Conservation (phyloP, 2,329 filamentous ascomycete genomes). For the Zymoseptoria ardabiliae region DNA sequence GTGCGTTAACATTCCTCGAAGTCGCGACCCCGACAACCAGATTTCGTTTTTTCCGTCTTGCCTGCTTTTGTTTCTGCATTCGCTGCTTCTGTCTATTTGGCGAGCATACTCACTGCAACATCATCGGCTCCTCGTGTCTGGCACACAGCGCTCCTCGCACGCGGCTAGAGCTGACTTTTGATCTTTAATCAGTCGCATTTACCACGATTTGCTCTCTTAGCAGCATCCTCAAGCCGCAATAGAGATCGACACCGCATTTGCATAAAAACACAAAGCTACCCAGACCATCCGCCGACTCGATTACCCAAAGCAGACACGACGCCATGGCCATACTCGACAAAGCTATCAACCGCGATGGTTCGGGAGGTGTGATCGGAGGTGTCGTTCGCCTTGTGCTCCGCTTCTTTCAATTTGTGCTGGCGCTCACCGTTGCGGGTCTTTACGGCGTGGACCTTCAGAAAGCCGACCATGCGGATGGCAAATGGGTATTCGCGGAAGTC, state of each 20-base stretch:
- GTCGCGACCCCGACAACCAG: neutral
- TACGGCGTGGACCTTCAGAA: conserved; percentile 56
- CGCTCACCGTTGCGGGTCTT: conserved; percentile 67
- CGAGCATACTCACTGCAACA: neutral
- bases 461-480: conserved; percentile 50
- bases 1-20: neutral
- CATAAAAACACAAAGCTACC: neutral
- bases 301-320: neutral
- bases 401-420: conserved; percentile 68
- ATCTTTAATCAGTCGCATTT: neutral
- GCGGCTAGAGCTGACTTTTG: neutral
- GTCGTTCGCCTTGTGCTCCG: conserved; percentile 57
- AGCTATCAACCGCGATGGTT: conserved; percentile 15
- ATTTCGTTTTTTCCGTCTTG: neutral
- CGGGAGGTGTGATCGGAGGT: conserved; percentile 32
- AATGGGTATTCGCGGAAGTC: conserved; percentile 75
- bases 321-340: conserved; percentile 24
- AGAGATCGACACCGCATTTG: neutral
- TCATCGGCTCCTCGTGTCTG: neutral
- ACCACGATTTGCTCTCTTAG: neutral
- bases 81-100: neutral
- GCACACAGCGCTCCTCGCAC: neutral
- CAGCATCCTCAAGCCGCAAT: neutral
- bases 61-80: neutral
- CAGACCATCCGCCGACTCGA: neutral